Base-by-base conservation (phyloP, 352 stramenopile genomes). In the Lagenidium giganteum region DNA sequence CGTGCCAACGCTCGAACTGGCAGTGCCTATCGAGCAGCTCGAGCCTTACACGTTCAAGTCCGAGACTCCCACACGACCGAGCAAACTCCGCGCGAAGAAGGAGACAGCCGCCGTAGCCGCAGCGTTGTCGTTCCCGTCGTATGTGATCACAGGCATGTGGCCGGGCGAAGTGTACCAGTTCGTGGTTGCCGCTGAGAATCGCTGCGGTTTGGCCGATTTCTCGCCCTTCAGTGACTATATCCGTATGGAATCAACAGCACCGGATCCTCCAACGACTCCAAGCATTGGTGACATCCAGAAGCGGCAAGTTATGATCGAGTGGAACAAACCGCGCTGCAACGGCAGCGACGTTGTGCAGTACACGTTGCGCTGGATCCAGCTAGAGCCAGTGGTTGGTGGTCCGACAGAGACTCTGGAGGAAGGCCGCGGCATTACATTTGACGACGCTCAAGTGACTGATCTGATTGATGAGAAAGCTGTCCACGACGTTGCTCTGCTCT, bases 151-250 rank as follows among this genome's bases (percentile, higher is more conserved):
- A 3, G 63, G 62, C 1, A 51, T 90, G 12, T 83, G 72, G 63
- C 47, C 78, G 12, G 78, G 78, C 2, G 74, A 84, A 34, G 70
- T 90, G 14, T 90, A 90, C 34, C 74, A 87, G 38, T 90, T 90
- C 36, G 60, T 74, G 14, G 67, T 79, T 14, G 78, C 74, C 9
- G 71, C 72, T 20, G 67, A 78, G 27, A 90, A 90, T 41, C 67
- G 72, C 1, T 87, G 78, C 27, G 78, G 74, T 4, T 16, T 81
- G 0, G 74, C 59, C 4, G 63, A 69, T 21, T 87, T 85, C 43
- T 87, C 70, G n/a, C 57, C 56, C 2, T 47, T 77, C 31, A 85
- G 68, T 14, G 74, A 86, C 46, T 90, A 87, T 24, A 54, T 87
- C 37, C 82, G 82, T 33, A 90, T 84, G 68, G 57, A 80, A 33